A percentile compares a stretch with the other conserved stretches of the same genome.
phyloP scores from a whole-genome alignment of 305 asterid species.

The Fraxinus albicans region DNA sequence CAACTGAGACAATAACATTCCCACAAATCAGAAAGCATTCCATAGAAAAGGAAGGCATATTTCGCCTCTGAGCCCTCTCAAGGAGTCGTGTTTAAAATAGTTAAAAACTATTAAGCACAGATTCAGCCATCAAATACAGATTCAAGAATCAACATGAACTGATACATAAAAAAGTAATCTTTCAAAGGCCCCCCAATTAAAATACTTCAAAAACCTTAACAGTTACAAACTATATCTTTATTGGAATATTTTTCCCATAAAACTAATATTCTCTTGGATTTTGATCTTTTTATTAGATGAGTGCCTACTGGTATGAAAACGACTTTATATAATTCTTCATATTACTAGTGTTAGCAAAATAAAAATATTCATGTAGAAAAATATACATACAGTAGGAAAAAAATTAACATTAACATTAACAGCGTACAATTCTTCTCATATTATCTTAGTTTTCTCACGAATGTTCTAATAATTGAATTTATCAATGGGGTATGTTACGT shows the following conservation, averaged over 20 bases:
- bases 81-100: background rate
- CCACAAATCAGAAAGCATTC: constrained; percentile 13
- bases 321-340: background rate
- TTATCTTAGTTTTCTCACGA: background rate
- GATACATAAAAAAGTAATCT: background rate
- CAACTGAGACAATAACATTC: constrained; percentile 25
- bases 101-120: background rate
- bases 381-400: background rate
- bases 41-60: background rate
- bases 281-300: background rate
- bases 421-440: background rate
- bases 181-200: background rate
- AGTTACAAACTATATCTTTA: background rate
- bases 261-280: background rate
- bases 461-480: background rate
- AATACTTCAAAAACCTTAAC: background rate
- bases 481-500: background rate
- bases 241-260: background rate
- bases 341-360: background rate
- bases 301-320: background rate
- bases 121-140: background rate
- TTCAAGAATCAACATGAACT: background rate
- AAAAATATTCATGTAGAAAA: background rate
- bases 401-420: background rate
- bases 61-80: background rate